Evolutionary conservation across 495 filamentous ascomycete species (phyloP).

Genomic region (Aspergillus nanangensis): DNA sequence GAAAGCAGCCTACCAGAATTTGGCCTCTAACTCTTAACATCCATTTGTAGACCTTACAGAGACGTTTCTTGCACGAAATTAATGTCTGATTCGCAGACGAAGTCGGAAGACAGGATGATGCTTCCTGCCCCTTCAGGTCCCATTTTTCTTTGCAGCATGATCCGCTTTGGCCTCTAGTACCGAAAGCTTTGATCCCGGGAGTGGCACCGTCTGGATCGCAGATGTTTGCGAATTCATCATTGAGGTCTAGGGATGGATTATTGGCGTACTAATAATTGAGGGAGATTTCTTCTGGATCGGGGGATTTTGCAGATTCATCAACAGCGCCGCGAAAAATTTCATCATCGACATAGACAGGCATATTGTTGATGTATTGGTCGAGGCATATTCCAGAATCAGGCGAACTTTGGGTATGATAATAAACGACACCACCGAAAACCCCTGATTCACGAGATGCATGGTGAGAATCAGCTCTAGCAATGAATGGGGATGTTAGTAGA

Average conservation of each 20-base stretch:
- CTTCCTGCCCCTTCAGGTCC: not conserved
- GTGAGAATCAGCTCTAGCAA: not conserved
- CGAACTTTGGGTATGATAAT: not conserved
- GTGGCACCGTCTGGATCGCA: not conserved
- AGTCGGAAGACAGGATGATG: not conserved
- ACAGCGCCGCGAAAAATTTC: not conserved
- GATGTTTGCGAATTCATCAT: not conserved
- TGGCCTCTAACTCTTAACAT: not conserved
- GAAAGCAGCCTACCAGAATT: not conserved
- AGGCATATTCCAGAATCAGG: not conserved
- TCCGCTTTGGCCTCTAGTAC: not conserved
- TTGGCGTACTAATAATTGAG: not conserved
- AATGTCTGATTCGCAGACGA: not conserved
- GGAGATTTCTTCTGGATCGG: not conserved
- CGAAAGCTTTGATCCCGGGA: not conserved
- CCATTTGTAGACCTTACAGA: not conserved
- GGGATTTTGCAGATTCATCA: not conserved
- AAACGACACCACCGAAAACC: not conserved
- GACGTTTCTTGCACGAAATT: not conserved
- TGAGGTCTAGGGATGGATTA: not conserved
- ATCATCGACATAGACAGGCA: not conserved
- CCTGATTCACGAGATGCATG: not conserved
- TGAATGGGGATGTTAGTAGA: not conserved
- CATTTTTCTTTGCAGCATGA: not conserved
- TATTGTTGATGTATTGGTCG: not conserved